Evolutionary conservation across 179 eudicot genomes (phyloP), one percentile per base, ranked within the genome.

Genomic region (Silene coronaria): DNA sequence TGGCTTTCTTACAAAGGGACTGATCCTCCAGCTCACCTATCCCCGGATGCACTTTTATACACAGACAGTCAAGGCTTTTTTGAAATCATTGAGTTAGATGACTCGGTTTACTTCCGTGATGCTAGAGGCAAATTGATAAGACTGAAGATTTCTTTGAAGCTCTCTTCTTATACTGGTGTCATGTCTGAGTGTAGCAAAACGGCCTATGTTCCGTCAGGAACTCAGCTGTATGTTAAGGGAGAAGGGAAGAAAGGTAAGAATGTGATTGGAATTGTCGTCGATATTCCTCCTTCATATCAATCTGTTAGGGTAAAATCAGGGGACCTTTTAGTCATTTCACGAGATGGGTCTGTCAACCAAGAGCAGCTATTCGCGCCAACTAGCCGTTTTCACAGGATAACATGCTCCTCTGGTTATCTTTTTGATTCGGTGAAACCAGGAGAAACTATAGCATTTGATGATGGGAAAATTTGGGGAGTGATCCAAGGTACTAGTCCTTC

Each of bases 261-360:
- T 16, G 32, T 69, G 5, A 74, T 73, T 36, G 90, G 88, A 62
- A 58, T 72, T 64, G 81, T 82, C 21, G 82, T 80, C 22, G 83
- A 85, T 76, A 74, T 87, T 64, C 88, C 88, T 67, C 78, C 82
- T 10, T 75, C 73, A 42, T 80, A 85, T 66, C 80, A 82, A 77
- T 84, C 81, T 77, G 78, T 85, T 23, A 84, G 86, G 74, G 67
- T 87, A 63, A 82, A 83, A 77, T 80, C 80, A 65, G 88, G 88
- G 58, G 90, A 87, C 60, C 70, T 83, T 77, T 77, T 87, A 70
- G 76, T 62, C 8, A 82, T 71, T 51, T 71, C 75, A 7, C 38
- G 64, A 51, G 75, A 71, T 17, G 58, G 34, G 17, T 71, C 27
- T 27, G 46, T 71, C 58, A 63, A 71, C 17, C 45, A 28, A 27